Evolutionary conservation across 768 basidiomycete genomes (phyloP).

Genomic region (Tricholoma sp.): DNA sequence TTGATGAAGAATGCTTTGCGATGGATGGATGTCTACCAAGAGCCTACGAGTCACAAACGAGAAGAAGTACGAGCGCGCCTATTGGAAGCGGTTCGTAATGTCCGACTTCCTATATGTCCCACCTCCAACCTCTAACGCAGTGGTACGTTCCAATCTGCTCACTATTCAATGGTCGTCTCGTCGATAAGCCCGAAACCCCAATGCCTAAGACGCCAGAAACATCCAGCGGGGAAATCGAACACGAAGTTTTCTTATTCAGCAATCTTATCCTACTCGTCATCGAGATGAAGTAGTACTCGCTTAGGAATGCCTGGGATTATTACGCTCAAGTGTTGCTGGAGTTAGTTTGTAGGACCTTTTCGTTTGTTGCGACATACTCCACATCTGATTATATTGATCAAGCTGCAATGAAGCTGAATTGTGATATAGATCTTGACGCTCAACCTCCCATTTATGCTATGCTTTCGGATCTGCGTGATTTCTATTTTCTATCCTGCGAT

Average conservation of each 20-base stretch:
- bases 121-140: background rate
- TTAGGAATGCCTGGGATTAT: no score
- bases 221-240: slow-evolving; percentile 3
- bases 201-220: slow-evolving; percentile 3
- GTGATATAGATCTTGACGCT: slow-evolving; percentile 5
- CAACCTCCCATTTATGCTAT: no score
- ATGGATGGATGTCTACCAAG: background rate
- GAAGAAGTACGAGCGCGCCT: background rate
- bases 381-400: background rate
- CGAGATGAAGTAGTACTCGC: slow-evolving; percentile 10
- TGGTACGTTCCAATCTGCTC: slow-evolving; percentile 9
- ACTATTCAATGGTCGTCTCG: slow-evolving; percentile 7
- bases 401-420: slow-evolving; percentile 5
- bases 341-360: slow-evolving; percentile 2
- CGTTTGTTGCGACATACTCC: background rate
- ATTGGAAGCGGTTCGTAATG: background rate
- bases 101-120: background rate
- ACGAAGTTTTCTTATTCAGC: slow-evolving; percentile 3
- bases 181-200: slow-evolving; percentile 4
- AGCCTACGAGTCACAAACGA: background rate
- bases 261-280: slow-evolving; percentile 3
- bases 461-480: no score
- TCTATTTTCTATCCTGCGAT: background rate
- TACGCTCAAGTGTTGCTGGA: slow-evolving; percentile 5
- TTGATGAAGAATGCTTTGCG: background rate